Conservation (phyloP, 129 eudicot species). For the Ambrosia trifida region DNA sequence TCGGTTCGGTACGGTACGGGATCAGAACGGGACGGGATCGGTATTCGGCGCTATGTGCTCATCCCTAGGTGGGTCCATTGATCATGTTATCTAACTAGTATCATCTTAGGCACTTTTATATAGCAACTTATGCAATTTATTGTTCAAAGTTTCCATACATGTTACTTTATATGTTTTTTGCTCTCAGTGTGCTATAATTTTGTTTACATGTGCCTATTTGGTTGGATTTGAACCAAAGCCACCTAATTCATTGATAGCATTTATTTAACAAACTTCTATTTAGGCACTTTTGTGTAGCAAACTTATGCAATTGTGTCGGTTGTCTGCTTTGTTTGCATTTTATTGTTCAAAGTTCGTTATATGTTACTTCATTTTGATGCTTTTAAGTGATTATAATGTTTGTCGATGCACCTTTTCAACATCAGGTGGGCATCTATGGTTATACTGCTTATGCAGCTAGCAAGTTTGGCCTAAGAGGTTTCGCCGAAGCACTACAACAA, state of each 20-base stretch:
- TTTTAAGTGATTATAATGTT: neutral
- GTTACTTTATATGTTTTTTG: too few relatives aligned
- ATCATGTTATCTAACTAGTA: neutral
- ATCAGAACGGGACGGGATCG: too few relatives aligned
- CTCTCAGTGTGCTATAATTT: too few relatives aligned
- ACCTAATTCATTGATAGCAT: too few relatives aligned
- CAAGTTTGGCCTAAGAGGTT: slow-evolving; percentile 82
- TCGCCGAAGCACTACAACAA: slow-evolving; percentile 90
- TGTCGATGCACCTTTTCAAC: slow-evolving; percentile 10
- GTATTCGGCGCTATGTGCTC: too few relatives aligned
- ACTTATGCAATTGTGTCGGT: too few relatives aligned
- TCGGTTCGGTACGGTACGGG: too few relatives aligned
- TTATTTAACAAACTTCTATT: neutral
- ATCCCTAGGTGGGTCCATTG: too few relatives aligned
- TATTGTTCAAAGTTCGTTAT: neutral
- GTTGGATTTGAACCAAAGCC: too few relatives aligned
- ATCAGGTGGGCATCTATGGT: slow-evolving; percentile 87
- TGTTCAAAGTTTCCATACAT: too few relatives aligned
- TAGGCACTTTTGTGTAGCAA: neutral
- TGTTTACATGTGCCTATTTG: too few relatives aligned
- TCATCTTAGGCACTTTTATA: neutral
- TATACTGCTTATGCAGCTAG: slow-evolving; percentile 88
- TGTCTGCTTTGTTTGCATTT: neutral
- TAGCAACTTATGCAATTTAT: neutral
- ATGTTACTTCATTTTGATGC: neutral